These are phyloP conservation scores for Eucalyptus sp. DNA, from an alignment of 345 rosid species.

Conservation along the genomic window DNA sequence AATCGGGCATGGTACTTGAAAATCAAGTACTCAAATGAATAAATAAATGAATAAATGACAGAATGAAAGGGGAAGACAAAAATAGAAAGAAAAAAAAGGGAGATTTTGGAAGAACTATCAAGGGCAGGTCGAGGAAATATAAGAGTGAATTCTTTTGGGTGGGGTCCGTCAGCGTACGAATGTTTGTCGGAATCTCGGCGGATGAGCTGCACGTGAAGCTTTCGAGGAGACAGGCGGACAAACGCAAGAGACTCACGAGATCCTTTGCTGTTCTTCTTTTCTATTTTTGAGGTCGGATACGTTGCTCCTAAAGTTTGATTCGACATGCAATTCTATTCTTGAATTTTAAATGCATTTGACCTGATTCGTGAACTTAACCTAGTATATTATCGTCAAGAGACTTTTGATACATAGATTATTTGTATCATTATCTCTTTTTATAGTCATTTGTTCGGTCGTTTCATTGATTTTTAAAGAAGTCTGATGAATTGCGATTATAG, in stretches of 20 bases:
- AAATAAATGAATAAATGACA: not conserved
- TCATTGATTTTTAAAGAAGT: too few relatives aligned
- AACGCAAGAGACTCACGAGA: not conserved
- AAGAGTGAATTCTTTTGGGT: not conserved
- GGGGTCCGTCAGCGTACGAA: not conserved
- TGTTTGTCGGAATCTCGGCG: not conserved
- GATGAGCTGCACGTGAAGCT: not conserved
- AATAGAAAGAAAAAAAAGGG: not conserved
- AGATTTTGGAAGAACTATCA: not conserved
- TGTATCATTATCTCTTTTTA: too few relatives aligned
- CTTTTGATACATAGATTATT: too few relatives aligned
- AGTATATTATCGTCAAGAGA: too few relatives aligned
- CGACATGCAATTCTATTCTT: not conserved
- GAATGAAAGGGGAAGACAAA: not conserved
- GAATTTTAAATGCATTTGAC: not conserved
- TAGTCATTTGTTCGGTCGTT: too few relatives aligned
- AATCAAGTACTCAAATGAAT: not conserved
- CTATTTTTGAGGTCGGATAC: too few relatives aligned
- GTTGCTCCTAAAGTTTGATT: too few relatives aligned
- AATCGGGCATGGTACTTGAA: not conserved
- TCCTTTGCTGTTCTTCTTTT: not conserved
- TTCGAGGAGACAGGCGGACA: not conserved
- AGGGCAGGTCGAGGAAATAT: not conserved
- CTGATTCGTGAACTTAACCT: too few relatives aligned
- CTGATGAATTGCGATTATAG: fast-evolving